These are phyloP conservation scores for Aureobasidium sp. DNA, from an alignment of 2,329 filamentous ascomycete genomes.

Conservation along the genomic window DNA sequence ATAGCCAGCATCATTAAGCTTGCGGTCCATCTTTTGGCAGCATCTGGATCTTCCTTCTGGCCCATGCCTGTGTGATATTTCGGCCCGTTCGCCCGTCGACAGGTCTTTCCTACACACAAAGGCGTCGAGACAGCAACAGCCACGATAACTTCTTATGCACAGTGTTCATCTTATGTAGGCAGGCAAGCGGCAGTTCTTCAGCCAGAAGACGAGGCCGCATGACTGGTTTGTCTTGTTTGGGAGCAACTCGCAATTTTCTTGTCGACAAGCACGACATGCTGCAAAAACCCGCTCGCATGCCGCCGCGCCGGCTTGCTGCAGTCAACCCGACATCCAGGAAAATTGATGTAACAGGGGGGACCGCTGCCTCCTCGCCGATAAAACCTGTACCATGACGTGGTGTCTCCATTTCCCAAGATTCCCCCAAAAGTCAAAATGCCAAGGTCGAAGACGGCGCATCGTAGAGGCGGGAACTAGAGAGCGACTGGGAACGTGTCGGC, in stretches of 20 bases:
- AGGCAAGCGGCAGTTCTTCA: not conserved
- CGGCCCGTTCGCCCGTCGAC: conserved; percentile 1
- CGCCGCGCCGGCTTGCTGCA: conserved; percentile 4
- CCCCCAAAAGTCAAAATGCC: conserved; percentile 9
- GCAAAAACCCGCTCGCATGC: not conserved
- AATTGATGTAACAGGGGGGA: not conserved
- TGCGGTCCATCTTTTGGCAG: not conserved
- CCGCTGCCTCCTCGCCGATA: not conserved
- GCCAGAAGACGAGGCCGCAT: not conserved
- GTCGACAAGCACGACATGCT: not conserved
- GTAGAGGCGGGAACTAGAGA: conserved; percentile 1
- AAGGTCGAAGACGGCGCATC: not conserved
- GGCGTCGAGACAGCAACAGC: not conserved
- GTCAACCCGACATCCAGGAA: not conserved
- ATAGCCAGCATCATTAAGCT: not conserved
- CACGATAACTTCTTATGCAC: conserved; percentile 1
- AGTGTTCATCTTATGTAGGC: not conserved
- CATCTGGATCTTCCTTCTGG: not conserved
- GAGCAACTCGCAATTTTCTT: not conserved
- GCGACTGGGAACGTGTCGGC: not conserved
- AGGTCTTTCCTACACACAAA: not conserved
- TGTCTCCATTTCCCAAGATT: conserved; percentile 8
- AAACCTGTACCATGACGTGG: conserved; percentile 7
- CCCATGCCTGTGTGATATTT: not conserved
- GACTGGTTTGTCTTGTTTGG: not conserved